phyloP scores from a whole-genome alignment of 73 alveolate species.

The Vitrella brassicaformis region DNA sequence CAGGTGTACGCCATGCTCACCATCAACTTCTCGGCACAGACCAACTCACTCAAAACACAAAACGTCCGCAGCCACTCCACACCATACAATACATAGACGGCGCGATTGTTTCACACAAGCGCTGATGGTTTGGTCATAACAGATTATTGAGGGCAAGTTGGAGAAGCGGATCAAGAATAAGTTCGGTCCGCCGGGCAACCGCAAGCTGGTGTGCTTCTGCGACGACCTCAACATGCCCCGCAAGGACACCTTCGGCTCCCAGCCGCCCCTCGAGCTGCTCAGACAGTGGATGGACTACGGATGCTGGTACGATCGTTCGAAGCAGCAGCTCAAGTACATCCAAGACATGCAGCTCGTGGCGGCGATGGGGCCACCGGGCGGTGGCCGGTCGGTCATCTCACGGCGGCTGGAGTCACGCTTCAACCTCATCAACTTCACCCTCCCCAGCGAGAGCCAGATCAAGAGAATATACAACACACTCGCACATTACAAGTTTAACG shows the following conservation, averaged over 20 bases:
- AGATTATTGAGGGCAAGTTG: slow-evolving; percentile 85
- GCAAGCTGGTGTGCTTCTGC: slow-evolving; percentile 81
- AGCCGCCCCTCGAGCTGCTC: slow-evolving; percentile 92
- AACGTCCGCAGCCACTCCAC: no score
- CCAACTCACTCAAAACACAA: slow-evolving; percentile 25
- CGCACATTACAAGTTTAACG: slow-evolving; percentile 37
- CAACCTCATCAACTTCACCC: slow-evolving; percentile 58
- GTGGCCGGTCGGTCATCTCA: slow-evolving; percentile 83
- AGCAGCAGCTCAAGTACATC: slow-evolving; percentile 49
- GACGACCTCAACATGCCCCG: slow-evolving; percentile 98
- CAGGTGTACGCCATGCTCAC: slow-evolving; percentile 69
- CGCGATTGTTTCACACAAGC: no score
- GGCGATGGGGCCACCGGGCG: slow-evolving; percentile 95
- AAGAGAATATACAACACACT: slow-evolving; percentile 67
- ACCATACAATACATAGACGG: no score
- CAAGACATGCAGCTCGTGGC: slow-evolving; percentile 73
- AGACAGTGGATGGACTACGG: slow-evolving; percentile 97
- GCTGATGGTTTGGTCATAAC: no score
- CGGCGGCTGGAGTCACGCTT: slow-evolving; percentile 58
- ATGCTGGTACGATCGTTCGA: slow-evolving; percentile 76
- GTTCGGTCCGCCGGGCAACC: slow-evolving; percentile 88
- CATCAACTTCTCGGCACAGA: slow-evolving; percentile 92
- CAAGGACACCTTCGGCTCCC: slow-evolving; percentile 92
- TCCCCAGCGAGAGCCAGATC: slow-evolving; percentile 63
- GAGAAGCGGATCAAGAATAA: slow-evolving; percentile 92